These are phyloP conservation scores for Spathaspora boniae DNA, from an alignment of 805 yeast genomes.

Conservation along the genomic window DNA sequence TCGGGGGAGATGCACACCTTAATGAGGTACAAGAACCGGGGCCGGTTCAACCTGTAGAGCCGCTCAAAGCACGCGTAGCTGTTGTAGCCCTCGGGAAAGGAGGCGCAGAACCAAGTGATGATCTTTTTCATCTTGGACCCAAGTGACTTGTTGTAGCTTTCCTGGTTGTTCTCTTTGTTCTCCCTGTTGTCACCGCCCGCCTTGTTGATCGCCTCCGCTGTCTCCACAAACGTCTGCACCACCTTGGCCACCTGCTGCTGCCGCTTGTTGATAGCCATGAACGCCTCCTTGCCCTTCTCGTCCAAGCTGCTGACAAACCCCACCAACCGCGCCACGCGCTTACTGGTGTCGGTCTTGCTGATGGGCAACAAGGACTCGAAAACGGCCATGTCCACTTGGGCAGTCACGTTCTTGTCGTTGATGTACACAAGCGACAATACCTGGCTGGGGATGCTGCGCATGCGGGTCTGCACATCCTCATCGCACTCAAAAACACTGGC, in stretches of 20 bases:
- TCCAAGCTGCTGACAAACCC: conserved; percentile 47
- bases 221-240: conserved; percentile 44
- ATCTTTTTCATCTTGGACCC: conserved; percentile 48
- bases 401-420: conserved; percentile 64
- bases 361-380: conserved; percentile 62
- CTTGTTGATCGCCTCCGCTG: conserved; percentile 41
- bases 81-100: conserved; percentile 52
- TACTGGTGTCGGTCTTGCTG: conserved; percentile 36
- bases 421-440: conserved; percentile 67
- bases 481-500: conserved; percentile 25
- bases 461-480: conserved; percentile 23
- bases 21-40: conserved; percentile 55
- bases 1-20: conserved; percentile 52
- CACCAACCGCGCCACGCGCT: conserved; percentile 54
- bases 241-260: conserved; percentile 61
- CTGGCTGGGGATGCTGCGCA: conserved; percentile 59
- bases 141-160: conserved; percentile 17
- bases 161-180: conserved; percentile 10
- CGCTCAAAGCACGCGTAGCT: conserved; percentile 49
- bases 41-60: conserved; percentile 53
- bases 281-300: conserved; percentile 57
- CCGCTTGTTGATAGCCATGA: conserved; percentile 64
- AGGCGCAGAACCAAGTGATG: conserved; percentile 56
- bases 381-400: conserved; percentile 58
- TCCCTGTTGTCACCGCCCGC: conserved; percentile 17